Base-by-base conservation (phyloP, 345 rosid genomes). In the Lenwebbia sp. region DNA sequence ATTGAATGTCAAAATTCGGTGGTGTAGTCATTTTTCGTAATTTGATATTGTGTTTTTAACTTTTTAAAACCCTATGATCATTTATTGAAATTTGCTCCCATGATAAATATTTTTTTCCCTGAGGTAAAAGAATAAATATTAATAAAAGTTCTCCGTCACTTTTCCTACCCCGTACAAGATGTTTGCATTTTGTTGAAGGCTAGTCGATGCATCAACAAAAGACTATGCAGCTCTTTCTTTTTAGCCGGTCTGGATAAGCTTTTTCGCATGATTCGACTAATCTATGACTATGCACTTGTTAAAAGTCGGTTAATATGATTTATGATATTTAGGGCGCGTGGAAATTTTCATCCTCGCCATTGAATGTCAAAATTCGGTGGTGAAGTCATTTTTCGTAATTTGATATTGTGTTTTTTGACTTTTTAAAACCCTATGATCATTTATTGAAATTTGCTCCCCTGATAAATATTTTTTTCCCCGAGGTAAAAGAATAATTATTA, bases 271-370 rank as follows among this genome's bases (percentile, higher is more conserved):
- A 70, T 47, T 33, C 1, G 2, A 37, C 25, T 19, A 33, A 33
- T 17, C 12, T 0, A 33, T 1, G 0, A 14, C 2, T 62, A 62
- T 1, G 23, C 7, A 2, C 1, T 70, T 10, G 23, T 9, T 37
- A 70, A 2, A 37, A 70, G 47, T 70, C 0, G 12, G 0, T 57
- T 11, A 57, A 4, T 65, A 8, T 17, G 44, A 62, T 1, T 62
- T 0, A 15, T 30, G 17, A 8, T 1, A 3, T 30, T 2, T 7
- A 37, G 3, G 0, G 4, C 1, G 22, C 1, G 9, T 3, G 23
- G 22, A 4, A 30, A 17, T 30, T 65, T 62, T 30, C 3, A 9
- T 62, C 37, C 40, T 0, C 2, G 0, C 4, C 0, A 30, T 65
- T 19, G 37, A 70, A 70, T 70, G 78, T 17, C 7, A 37, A 37